Base-by-base conservation (phyloP, 345 rosid genomes). In the Raphanus sativus region DNA sequence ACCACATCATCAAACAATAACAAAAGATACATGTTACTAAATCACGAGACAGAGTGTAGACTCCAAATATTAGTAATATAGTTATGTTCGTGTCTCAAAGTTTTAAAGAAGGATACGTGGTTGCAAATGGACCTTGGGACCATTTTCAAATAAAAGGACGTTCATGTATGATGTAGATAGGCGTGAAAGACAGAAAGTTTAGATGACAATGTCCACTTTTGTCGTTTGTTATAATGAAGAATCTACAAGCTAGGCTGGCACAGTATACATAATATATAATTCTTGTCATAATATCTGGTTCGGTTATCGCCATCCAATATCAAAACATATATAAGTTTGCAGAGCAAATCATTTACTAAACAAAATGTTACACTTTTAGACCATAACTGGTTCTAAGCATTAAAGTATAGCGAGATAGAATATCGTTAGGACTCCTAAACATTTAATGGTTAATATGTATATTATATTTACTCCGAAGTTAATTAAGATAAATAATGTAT, bases 61-160 rank as follows among this genome's bases (percentile, higher is more conserved):
- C 34, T 70, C 50, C 67, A 71, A 38, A 52, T 10, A 15, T 11
- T 62, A 54, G 3, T 11, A 59, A 63, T 16, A 28, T 63, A 58
- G 28, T 58, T 33, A 71, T 65, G 67, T 58, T 2, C 1, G n/a
- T 21, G 62, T 56, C 29, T 56, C 32, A 58, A 10, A 58, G 3
- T 58, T 25, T 24, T 11, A 21, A 25, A 69, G 74, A 69, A 62
- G 75, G 65, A 34, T 76, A 69, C 75, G 75, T 76, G 65, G 70
- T 40, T 77, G 55, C 75, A 26, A 62, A 36, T 34, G 58, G 12
- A 65, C 29, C 29, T 13, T 56, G 67, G 81, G 81, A 71, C 76
- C 81, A 71, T 62, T 4, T 36, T 55, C 68, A 58, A 5, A 62
- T 8, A 70, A 55, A 64, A 48, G 8, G 12, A 64, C 13, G 26